phyloP scores from a whole-genome alignment of 192 early-diverging fungal genomes.

The Coemansia sp. region DNA sequence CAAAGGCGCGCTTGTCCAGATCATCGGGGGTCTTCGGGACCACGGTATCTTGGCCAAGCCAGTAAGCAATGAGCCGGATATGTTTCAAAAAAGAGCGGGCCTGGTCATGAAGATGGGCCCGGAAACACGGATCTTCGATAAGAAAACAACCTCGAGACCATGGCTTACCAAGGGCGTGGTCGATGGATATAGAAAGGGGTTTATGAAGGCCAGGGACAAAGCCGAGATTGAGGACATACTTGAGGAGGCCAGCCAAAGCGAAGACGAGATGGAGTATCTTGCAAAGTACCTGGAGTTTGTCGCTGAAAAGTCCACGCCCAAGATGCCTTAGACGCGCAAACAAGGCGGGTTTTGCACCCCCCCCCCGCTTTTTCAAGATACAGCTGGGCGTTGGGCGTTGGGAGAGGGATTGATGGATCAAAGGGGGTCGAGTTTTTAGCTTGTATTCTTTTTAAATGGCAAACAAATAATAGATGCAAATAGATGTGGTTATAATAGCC shows the following conservation, averaged over 20 bases:
- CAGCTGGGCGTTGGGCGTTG: too few relatives aligned
- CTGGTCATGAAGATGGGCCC: constrained; percentile 17
- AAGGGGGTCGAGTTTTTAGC: too few relatives aligned
- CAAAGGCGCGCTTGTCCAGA: background rate
- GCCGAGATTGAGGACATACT: constrained; percentile 7
- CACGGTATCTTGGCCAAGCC: constrained; percentile 9
- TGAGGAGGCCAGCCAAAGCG: constrained; percentile 4
- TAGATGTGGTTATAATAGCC: background rate
- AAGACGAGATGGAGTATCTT: constrained; percentile 29
- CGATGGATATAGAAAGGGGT: constrained; percentile 40
- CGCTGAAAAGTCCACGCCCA: background rate
- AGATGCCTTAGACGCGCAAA: background rate
- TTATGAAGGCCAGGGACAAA: constrained; percentile 11
- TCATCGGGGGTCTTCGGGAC: constrained; percentile 1
- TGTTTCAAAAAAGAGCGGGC: constrained; percentile 30
- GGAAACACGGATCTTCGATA: constrained; percentile 25
- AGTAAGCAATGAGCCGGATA: constrained; percentile 16
- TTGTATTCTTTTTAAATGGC: too few relatives aligned
- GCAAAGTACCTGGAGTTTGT: constrained; percentile 20
- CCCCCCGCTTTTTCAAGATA: too few relatives aligned
- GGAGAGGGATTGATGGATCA: too few relatives aligned
- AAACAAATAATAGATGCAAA: background rate
- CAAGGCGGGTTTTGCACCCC: too few relatives aligned
- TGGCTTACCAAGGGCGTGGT: constrained; percentile 27
- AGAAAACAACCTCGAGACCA: constrained; percentile 16